Conservation (phyloP, 441 rosid species). For the Populus hybrid region DNA sequence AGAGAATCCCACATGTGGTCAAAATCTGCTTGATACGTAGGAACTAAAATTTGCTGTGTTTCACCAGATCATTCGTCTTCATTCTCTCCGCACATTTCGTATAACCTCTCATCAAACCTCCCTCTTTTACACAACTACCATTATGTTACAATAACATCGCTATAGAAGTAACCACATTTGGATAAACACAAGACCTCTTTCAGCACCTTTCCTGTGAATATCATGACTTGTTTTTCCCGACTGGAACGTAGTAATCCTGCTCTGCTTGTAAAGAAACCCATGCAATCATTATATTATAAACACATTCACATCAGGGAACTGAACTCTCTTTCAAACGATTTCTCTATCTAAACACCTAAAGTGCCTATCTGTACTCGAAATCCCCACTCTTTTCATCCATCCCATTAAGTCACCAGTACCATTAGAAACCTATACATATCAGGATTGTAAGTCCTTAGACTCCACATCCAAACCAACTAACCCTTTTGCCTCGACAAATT, state of each 20-base stretch:
- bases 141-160: slow-evolving; percentile 78
- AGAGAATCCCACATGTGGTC: slow-evolving; percentile 60
- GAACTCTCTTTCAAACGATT: slow-evolving; percentile 61
- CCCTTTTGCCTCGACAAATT: slow-evolving; percentile 47
- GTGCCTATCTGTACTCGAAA: slow-evolving; percentile 49
- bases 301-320: slow-evolving; percentile 58
- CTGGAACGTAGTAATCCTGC: no score
- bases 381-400: slow-evolving; percentile 54
- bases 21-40: slow-evolving; percentile 71
- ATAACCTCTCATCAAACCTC: slow-evolving; percentile 58
- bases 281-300: slow-evolving; percentile 70
- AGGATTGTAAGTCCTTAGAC: slow-evolving; percentile 43
- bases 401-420: slow-evolving; percentile 50
- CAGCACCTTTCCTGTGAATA: no score
- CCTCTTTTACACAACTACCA: slow-evolving; percentile 77
- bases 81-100: slow-evolving; percentile 75
- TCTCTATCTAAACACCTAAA: slow-evolving; percentile 79
- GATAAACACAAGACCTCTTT: slow-evolving; percentile 52
- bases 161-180: slow-evolving; percentile 74
- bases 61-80: slow-evolving; percentile 60
- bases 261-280: slow-evolving; percentile 64
- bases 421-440: slow-evolving; percentile 61
- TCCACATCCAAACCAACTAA: slow-evolving; percentile 64
- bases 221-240: no score
- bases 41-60: no score